Evolutionary conservation across 2,329 filamentous ascomycete genomes (phyloP).

Genomic region (Calonectria multiphialidica): DNA sequence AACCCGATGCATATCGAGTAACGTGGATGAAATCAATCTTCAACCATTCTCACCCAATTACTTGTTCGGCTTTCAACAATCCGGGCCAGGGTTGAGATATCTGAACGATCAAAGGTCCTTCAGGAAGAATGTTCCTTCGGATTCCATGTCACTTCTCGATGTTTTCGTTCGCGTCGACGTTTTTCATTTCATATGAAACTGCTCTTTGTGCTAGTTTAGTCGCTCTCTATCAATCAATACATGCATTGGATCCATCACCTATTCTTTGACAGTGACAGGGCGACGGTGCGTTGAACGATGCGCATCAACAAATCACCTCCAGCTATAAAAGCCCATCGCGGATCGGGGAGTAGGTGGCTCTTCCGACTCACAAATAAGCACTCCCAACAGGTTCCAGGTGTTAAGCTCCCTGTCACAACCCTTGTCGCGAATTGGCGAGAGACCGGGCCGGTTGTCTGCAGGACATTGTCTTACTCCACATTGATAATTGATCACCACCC

Average conservation of each 20-base stretch:
- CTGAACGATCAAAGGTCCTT: not conserved
- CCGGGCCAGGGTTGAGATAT: not conserved
- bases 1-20: not conserved
- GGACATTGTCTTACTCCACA: not conserved
- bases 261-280: too few species aligned
- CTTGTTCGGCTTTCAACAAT: not conserved
- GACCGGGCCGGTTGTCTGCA: not conserved
- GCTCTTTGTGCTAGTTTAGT: not conserved
- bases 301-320: too few species aligned
- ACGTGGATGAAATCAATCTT: not conserved
- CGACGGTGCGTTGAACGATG: too few species aligned
- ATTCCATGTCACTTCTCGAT: not conserved
- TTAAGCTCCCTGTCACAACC: not conserved
- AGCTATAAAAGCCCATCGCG: too few species aligned
- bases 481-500: not conserved
- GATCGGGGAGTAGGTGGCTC: too few species aligned
- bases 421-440: not conserved
- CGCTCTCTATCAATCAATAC: not conserved
- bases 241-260: not conserved
- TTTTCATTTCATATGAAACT: not conserved
- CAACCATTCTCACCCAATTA: not conserved
- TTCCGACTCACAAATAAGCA: too few species aligned
- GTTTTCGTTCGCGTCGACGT: not conserved
- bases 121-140: not conserved
- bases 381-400: too few species aligned